Conservation (phyloP, 2,329 filamentous ascomycete genomes). For the Talaromyces sp. region DNA sequence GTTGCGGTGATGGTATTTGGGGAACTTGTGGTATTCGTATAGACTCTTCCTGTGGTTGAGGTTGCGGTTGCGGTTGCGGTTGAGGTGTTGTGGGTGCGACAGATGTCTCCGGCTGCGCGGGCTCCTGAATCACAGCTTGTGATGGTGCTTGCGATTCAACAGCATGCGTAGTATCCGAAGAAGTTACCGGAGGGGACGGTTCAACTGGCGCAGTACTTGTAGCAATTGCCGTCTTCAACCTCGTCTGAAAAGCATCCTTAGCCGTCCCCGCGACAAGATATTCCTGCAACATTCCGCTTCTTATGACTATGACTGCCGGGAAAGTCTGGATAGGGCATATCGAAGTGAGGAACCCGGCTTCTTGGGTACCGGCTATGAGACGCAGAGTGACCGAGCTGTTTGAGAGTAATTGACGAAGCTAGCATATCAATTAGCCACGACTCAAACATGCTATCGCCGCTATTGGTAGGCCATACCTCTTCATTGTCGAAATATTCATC, state of each 20-base stretch:
- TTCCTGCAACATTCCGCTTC: conserved; percentile 73
- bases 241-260: conserved; percentile 65
- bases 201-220: conserved; percentile 20
- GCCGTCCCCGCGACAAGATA: conserved; percentile 66
- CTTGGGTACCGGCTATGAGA: conserved; percentile 69
- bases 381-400: conserved; percentile 68
- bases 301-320: conserved; percentile 79
- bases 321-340: conserved; percentile 77
- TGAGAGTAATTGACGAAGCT: conserved; percentile 59
- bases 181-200: neutral
- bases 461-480: conserved; percentile 24
- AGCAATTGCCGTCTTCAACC: conserved; percentile 49
- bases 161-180: neutral
- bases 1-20: conserved; percentile 18
- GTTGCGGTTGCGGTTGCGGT: neutral
- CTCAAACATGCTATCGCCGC: conserved; percentile 5
- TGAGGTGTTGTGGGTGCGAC: neutral
- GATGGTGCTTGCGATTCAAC: neutral
- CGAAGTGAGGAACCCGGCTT: conserved; percentile 76
- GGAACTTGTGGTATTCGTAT: neutral
- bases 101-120: neutral
- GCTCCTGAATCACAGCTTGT: neutral
- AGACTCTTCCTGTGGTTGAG: neutral
- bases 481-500: conserved; percentile 60
- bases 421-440: conserved; percentile 21